These are phyloP conservation scores for Chrysoporthe cubensis DNA, from an alignment of 2,329 filamentous ascomycete genomes.

Conservation along the genomic window DNA sequence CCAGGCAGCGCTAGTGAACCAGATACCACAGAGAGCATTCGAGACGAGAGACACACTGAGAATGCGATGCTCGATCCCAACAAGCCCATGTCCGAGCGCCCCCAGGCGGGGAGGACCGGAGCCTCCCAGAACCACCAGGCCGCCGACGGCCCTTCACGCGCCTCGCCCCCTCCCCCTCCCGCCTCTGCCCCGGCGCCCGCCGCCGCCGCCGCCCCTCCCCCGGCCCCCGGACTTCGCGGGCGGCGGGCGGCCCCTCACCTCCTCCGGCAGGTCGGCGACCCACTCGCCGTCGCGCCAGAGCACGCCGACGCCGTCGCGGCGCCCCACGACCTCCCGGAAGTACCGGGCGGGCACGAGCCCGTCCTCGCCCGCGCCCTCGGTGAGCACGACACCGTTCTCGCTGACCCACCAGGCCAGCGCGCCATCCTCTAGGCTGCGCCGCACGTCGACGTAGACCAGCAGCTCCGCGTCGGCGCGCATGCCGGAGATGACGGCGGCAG, in stretches of 20 bases:
- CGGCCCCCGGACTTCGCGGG: constrained; percentile 43
- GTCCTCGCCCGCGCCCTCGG: constrained; percentile 57
- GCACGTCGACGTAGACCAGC: constrained; percentile 76
- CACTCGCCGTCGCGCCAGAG: constrained; percentile 74
- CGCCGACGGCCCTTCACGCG: background rate
- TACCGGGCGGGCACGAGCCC: constrained; percentile 68
- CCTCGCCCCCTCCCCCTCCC: constrained; percentile 31
- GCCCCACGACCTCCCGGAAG: constrained; percentile 70
- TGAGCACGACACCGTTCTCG: constrained; percentile 77
- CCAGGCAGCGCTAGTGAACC: too few species aligned
- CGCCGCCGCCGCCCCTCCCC: constrained; percentile 37
- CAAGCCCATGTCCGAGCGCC: too few species aligned
- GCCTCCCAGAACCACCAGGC: too few species aligned
- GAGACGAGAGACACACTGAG: too few species aligned
- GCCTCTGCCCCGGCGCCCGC: constrained; percentile 34
- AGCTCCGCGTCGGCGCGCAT: constrained; percentile 81
- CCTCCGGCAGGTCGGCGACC: constrained; percentile 67
- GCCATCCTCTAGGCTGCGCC: constrained; percentile 63
- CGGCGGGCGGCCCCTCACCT: constrained; percentile 54
- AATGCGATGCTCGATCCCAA: too few species aligned
- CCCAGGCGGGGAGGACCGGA: too few species aligned
- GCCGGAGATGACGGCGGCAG: constrained; percentile 45
- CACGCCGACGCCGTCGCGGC: constrained; percentile 61
- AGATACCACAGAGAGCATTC: too few species aligned
- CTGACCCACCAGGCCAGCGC: constrained; percentile 75